Conservation (phyloP, 1,284 basidiomycete species). For the Puccinia novopanici region DNA sequence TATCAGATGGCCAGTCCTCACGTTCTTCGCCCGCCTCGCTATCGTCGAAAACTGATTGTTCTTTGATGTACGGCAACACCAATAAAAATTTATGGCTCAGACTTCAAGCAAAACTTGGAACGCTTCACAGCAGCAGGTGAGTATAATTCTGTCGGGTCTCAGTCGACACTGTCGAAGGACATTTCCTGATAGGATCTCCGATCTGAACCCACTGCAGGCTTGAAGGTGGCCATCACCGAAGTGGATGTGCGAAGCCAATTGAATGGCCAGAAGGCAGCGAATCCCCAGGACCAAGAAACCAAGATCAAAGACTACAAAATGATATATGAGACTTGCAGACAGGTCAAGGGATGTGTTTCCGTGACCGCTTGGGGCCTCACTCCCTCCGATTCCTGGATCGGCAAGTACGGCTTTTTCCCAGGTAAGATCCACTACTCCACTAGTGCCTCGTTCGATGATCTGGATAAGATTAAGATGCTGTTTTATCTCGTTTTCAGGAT, state of each 20-base stretch:
- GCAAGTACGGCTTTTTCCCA: neutral
- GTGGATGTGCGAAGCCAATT: constrained; percentile 32
- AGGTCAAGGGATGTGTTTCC: constrained; percentile 1
- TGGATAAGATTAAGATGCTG: neutral
- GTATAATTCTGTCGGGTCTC: too few species aligned
- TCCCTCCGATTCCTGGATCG: constrained; percentile 24
- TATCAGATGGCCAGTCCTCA: neutral
- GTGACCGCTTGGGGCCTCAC: constrained; percentile 26
- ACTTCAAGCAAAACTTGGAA: constrained; percentile 15
- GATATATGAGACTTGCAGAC: neutral
- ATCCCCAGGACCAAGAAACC: neutral
- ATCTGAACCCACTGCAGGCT: constrained; percentile 4
- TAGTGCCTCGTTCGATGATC: neutral
- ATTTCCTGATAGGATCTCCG: neutral
- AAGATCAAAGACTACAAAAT: neutral
- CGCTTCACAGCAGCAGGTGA: constrained; percentile 13
- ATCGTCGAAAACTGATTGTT: neutral
- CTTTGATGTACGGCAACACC: neutral
- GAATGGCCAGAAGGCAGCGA: neutral
- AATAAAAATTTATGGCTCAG: neutral
- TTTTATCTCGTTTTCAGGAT: neutral
- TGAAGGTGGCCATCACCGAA: constrained; percentile 36
- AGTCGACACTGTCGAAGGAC: too few species aligned
- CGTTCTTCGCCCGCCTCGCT: too few species aligned
- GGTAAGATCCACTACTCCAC: neutral